Conservation (phyloP, 2,329 filamentous ascomycete genomes). For the Alternaria rosae region DNA sequence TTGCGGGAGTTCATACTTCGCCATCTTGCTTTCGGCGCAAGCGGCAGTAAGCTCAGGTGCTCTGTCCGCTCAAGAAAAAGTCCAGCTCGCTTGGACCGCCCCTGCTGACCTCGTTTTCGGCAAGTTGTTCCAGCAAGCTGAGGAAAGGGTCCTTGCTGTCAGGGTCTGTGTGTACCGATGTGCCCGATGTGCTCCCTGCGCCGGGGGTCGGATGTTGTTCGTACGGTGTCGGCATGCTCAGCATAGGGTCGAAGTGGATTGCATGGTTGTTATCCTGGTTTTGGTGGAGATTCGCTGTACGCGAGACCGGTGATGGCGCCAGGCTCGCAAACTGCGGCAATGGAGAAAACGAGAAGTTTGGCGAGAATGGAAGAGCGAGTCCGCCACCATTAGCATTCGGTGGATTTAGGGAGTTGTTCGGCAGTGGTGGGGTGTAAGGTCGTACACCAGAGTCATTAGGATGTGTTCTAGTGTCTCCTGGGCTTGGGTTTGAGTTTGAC, state of each 20-base stretch:
- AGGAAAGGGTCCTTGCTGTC: conserved; percentile 81
- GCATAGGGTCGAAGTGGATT: conserved; percentile 49
- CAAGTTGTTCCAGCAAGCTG: conserved; percentile 79
- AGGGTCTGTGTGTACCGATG: conserved; percentile 51
- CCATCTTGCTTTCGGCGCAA: not conserved
- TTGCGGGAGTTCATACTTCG: not conserved
- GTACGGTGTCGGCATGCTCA: conserved; percentile 52
- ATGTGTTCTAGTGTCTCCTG: conserved; percentile 27
- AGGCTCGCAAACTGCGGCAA: conserved; percentile 45
- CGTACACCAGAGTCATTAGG: conserved; percentile 31
- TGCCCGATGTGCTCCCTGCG: conserved; percentile 51
- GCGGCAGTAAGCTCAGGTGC: conserved; percentile 26
- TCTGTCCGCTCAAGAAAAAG: conserved; percentile 68
- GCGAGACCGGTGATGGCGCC: conserved; percentile 41
- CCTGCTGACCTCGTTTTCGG: conserved; percentile 76
- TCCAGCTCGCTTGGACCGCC: conserved; percentile 78
- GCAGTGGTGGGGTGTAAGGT: conserved; percentile 40
- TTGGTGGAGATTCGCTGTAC: conserved; percentile 26
- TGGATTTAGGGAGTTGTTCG: conserved; percentile 23
- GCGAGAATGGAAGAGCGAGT: conserved; percentile 50
- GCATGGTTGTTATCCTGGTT: conserved; percentile 22
- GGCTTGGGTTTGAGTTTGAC: conserved; percentile 34
- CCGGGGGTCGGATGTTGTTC: conserved; percentile 56
- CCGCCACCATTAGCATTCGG: conserved; percentile 27
- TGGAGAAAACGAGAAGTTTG: conserved; percentile 50